Base-by-base conservation (phyloP, 2,329 filamentous ascomycete species). In the Penicillium sp. region DNA sequence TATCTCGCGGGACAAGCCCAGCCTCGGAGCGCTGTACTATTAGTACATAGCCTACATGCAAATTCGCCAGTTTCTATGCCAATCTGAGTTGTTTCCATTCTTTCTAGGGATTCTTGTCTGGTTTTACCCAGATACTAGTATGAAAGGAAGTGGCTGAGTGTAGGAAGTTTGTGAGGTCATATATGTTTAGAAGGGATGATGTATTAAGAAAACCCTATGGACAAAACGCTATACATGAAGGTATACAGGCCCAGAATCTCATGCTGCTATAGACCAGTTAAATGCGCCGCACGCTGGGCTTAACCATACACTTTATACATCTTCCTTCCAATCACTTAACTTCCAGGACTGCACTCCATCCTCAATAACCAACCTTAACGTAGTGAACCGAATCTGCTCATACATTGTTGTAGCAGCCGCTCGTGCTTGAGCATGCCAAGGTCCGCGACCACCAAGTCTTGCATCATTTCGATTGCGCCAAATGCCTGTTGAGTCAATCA, bases 341-440 rank as follows among this genome's bases (percentile, higher is more conserved):
- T 82, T 78, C 86, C 89, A 94, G 42, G 75, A 79, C 60, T 79
- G 71, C 37, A 82, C 83, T 18, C 82, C 82, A 66, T 93, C 86
- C 25, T 80, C 78, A 59, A 96, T 82, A 35, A 84, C 82, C 65
- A 96, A 70, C 48, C 79, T 79, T 67, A 82, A 76, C 54, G 82
- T 83, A 65, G 86, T 81, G 60, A 88, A 85, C 66, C 89, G 86
- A 65, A 91, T 90, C 56, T 79, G 79, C 82, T 88, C 70, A 59
- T 80, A 80, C 63, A 79, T 66, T 18, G 76, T 72, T 9, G 71
- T 62, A 8, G 78, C 82, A 6, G 80, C 80, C 21, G 62, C 69
- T 47, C 80, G 70, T 10, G 82, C 82, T 59, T 78, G 75, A 50
- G 74, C 75, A 70, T 85, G 83, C 79, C 82, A 84, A 12, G 81